Base-by-base conservation (phyloP, 2,329 filamentous ascomycete genomes). In the Arthrobotrys megalospora region DNA sequence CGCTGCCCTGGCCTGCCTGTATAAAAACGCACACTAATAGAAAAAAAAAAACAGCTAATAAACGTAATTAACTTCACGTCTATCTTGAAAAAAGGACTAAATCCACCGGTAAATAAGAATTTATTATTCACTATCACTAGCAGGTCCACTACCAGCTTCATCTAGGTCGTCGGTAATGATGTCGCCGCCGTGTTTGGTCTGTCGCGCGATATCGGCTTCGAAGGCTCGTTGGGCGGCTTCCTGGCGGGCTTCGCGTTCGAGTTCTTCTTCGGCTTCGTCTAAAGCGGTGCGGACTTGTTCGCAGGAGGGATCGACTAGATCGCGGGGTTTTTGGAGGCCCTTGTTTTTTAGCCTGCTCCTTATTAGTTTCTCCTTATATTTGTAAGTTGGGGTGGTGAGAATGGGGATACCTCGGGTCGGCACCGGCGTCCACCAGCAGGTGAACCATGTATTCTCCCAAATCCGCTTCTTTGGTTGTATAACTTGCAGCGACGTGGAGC, bases 401-500 rank as follows among this genome's bases (percentile, higher is more conserved):
- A n/a, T n/a, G 45, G 81, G 82, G 36, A 70, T 78, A 86, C 85
- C 87, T 85, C 8, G 89, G 87, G 82, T 90, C 88, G 80, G 88
- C 89, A 73, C 93, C 93, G 68, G 93, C 93, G 85, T 96, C 93
- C 80, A 95, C 88, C 87, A 96, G 90, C 87, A 96, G 93, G 81
- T 91, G 88, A 81, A 95, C 88, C 67, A 96, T 87, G 69, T 87
- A 87, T 52, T 87, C 86, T 41, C 88, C 87, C 14, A 67, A 21
- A 82, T 92, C 88, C 69, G 86, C 85, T 87, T 94, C 94, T 85
- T 92, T 88, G 87, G 90, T 14, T 1, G 73, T 77, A 16, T 80
- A 95, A 82, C 91, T 89, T 81, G 96, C 90, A 69, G 90, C 92
- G 83, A 89, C 89, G 87, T 96, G 93, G 76, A 96, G 87, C 34